A percentile compares a stretch with the other conserved stretches of the same genome.
Evolutionary conservation across 1,284 basidiomycete genomes (phyloP).

Genomic region (Ceratobasidium sp.): DNA sequence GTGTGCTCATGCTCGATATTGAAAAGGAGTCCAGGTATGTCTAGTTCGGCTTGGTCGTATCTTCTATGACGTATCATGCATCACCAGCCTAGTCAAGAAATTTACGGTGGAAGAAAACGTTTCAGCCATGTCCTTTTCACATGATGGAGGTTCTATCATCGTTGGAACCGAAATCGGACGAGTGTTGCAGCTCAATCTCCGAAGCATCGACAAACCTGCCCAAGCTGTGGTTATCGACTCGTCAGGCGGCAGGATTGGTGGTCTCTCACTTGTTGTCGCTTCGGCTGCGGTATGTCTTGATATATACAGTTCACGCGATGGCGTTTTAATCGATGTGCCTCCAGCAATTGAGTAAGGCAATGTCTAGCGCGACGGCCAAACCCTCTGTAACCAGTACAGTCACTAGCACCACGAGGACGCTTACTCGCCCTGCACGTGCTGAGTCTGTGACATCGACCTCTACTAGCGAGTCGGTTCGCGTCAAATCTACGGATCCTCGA

Average conservation of each 20-base stretch:
- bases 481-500: constrained; percentile 18
- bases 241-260: constrained; percentile 56
- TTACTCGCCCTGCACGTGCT: constrained; percentile 2
- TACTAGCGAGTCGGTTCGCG: not conserved
- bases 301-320: not conserved
- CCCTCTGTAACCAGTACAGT: not conserved
- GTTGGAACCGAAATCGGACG: constrained; percentile 68
- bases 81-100: constrained; percentile 61
- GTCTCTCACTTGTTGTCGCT: constrained; percentile 54
- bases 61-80: not conserved
- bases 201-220: constrained; percentile 66
- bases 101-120: constrained; percentile 60
- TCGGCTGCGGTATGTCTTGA: constrained; percentile 1
- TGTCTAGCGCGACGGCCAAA: not conserved
- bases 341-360: not conserved
- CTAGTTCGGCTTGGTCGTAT: not conserved
- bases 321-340: not conserved
- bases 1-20: constrained; percentile 72
- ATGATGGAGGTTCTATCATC: constrained; percentile 69
- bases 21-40: constrained; percentile 56
- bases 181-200: constrained; percentile 66
- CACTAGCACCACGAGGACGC: not conserved
- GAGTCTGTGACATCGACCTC: constrained; percentile 19
- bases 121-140: constrained; percentile 67
- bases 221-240: constrained; percentile 61